Base-by-base conservation (phyloP, 768 basidiomycete genomes). In the Hericium alpestre region DNA sequence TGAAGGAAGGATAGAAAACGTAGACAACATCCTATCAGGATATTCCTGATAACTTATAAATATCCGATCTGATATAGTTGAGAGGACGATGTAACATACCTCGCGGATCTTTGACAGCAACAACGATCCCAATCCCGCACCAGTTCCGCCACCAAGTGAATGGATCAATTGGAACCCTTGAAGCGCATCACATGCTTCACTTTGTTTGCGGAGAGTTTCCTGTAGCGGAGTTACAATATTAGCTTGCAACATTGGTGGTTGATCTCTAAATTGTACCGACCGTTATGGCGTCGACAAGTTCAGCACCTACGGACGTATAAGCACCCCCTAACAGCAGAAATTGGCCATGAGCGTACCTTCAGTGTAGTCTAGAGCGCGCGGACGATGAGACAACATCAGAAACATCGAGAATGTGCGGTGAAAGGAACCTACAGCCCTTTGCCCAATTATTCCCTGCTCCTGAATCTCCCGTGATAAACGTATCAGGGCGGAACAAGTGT, bases 361-460 rank as follows among this genome's bases (percentile, higher is more conserved):
- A 2, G 92, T 95, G 66, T 94, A 95, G 39, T n/a, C 38, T 22
- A 43, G 23, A 52, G 51, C 51, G 57, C 52, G 59, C 54, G 37
- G 25, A 39, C n/a, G 54, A 11, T 37, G 23, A 68, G 54, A 71
- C 58, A 20, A 56, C 60, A 38, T 32, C 52, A 18, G 25, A 39
- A 20, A 51, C 38, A 57, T 18, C 56, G 15, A 23, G 23, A 50
- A n/a, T 43, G 39, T 43, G 74, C 9, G 12, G 9, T 41, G 23
- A 32, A 10, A 58, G n/a, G 40, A n/a, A 72, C 86, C 72, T 64
- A 90, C 89, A 90, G 78, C 90, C 91, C 73, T 96, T 95, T 15
- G 92, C 93, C 89, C 91, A 96, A 61, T 94, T 95, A 65, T 97
- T 96, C 16, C 93, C 93, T 0, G 93, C 84, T 52, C 82, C 79